phyloP scores from a whole-genome alignment of 1,139 yeast species.

The Saccharomyces uvarum region DNA sequence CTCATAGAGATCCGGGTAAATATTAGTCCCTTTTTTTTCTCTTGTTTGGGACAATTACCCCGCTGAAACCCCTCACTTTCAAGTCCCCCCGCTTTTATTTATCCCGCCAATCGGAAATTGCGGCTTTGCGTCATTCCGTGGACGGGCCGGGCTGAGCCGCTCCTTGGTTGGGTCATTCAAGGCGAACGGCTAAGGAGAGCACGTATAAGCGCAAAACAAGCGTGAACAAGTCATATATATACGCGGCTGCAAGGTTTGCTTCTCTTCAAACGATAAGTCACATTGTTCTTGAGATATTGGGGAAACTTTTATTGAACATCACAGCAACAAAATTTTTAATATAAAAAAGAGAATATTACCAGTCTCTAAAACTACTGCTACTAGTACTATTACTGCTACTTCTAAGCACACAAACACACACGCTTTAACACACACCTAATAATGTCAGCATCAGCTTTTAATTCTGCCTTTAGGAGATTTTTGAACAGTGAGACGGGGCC shows the following conservation, averaged over 20 bases:
- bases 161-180: neutral
- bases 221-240: neutral
- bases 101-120: neutral
- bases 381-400: neutral
- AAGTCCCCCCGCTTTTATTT: neutral
- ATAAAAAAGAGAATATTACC: neutral
- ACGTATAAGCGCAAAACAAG: conserved; percentile 1
- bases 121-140: conserved; percentile 1
- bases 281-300: neutral
- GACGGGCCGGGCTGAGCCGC: neutral
- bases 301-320: neutral
- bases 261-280: neutral
- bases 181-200: neutral
- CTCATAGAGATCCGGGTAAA: neutral
- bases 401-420: neutral
- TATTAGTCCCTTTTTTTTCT: neutral
- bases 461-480: conserved; percentile 49
- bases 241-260: neutral
- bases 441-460: conserved; percentile 40
- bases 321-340: neutral
- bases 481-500: conserved; percentile 90
- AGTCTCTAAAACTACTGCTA: neutral
- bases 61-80: neutral
- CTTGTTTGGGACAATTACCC: neutral
- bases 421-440: conserved; percentile 5